A percentile compares a stretch with the other conserved stretches of the same genome.
These are phyloP conservation scores for Dioszegia aurantiaca DNA, from an alignment of 768 basidiomycete species.

Conservation along the genomic window DNA sequence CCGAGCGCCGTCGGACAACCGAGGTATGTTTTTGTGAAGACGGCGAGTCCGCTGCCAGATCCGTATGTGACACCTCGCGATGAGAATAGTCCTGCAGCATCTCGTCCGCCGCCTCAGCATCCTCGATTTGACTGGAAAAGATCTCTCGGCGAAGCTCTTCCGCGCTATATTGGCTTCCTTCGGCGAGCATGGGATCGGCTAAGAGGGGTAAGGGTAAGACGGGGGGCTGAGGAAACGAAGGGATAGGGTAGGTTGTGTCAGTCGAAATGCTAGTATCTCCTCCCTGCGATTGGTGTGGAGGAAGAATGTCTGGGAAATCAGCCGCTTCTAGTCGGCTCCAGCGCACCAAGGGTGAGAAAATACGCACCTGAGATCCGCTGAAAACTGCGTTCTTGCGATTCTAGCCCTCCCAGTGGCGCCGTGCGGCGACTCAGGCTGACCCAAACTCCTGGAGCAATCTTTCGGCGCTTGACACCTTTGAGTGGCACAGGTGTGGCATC, in stretches of 20 bases:
- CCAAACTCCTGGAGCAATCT: neutral
- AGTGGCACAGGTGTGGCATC: neutral
- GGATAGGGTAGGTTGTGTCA: slow-evolving; percentile 14
- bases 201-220: slow-evolving; percentile 5
- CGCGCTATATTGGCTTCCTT: neutral
- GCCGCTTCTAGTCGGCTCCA: neutral
- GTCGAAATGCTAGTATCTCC: slow-evolving; percentile 13
- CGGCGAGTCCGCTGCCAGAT: neutral
- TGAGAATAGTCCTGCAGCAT: neutral
- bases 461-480: slow-evolving; percentile 1
- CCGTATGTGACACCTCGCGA: neutral
- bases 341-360: neutral
- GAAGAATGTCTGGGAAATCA: slow-evolving; percentile 5
- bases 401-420: neutral
- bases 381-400: neutral
- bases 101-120: neutral
- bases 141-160: neutral
- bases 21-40: neutral
- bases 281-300: neutral
- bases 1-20: neutral
- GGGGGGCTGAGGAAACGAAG: slow-evolving; percentile 5
- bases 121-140: neutral
- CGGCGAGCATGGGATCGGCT: too few relatives aligned
- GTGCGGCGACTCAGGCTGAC: neutral
- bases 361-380: slow-evolving; percentile 4